Conservation (phyloP, 208 protist genomes). For the Leishmania martiniquensis region DNA sequence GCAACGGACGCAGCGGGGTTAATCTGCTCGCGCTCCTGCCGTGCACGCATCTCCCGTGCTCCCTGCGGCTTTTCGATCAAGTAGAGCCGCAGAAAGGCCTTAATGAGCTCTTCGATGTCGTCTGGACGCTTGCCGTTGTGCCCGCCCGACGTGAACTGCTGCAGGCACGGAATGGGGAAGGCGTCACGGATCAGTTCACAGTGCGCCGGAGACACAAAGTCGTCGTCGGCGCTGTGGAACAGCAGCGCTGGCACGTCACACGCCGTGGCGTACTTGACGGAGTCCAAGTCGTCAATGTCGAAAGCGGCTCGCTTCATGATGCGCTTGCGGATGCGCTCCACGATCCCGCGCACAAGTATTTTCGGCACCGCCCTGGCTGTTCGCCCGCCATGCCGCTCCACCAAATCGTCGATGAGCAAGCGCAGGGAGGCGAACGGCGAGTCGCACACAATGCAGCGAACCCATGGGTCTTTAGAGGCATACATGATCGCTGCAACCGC, state of each 20-base stretch:
- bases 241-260: conserved; percentile 91
- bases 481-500: conserved; percentile 96
- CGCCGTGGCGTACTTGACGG: conserved; percentile 77
- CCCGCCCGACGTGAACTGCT: conserved; percentile 82
- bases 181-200: conserved; percentile 64
- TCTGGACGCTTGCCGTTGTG: conserved; percentile 93
- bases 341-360: conserved; percentile 70
- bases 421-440: conserved; percentile 93
- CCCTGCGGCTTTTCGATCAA: conserved; percentile 66
- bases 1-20: not conserved
- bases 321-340: conserved; percentile 84
- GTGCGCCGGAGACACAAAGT: conserved; percentile 91
- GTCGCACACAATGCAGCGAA: conserved; percentile 94
- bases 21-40: not conserved
- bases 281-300: conserved; percentile 93
- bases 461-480: conserved; percentile 83
- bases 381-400: conserved; percentile 49
- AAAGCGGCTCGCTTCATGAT: conserved; percentile 92
- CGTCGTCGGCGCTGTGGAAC: conserved; percentile 91
- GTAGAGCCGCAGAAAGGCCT: conserved; percentile 84
- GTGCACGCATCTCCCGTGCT: conserved; percentile 13
- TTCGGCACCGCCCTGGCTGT: conserved; percentile 71
- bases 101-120: conserved; percentile 76
- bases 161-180: conserved; percentile 66
- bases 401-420: conserved; percentile 82